phyloP scores from a whole-genome alignment of 805 yeast species.

The Starmera amethionina region DNA sequence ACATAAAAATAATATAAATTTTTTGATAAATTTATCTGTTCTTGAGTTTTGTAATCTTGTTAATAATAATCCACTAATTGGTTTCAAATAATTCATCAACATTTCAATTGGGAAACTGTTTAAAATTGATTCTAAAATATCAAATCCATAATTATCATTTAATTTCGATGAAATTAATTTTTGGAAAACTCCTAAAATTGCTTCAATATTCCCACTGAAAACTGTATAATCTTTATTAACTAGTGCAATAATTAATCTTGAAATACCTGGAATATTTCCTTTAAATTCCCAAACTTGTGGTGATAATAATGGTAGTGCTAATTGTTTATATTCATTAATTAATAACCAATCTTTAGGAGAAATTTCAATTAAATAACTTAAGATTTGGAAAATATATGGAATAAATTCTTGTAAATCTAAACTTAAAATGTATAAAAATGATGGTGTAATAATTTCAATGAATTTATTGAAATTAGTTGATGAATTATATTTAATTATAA shows the following conservation, averaged over 20 bases:
- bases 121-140: conserved; percentile 64
- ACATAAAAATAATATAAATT: conserved; percentile 56
- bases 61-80: conserved; percentile 66
- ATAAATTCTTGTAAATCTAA: conserved; percentile 89
- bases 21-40: conserved; percentile 72
- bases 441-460: conserved; percentile 48
- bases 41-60: conserved; percentile 73
- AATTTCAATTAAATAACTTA: conserved; percentile 65
- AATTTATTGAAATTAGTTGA: conserved; percentile 24
- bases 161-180: conserved; percentile 77
- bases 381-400: conserved; percentile 87
- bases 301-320: conserved; percentile 74
- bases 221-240: conserved; percentile 27
- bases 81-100: conserved; percentile 48
- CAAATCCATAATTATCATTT: conserved; percentile 79
- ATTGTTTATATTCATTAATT: conserved; percentile 54
- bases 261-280: conserved; percentile 91
- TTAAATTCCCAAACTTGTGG: conserved; percentile 91
- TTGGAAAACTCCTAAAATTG: conserved; percentile 94
- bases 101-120: conserved; percentile 39
- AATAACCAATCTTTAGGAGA: conserved; percentile 39
- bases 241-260: conserved; percentile 67
- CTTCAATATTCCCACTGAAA: conserved; percentile 42
- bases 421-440: conserved; percentile 55
- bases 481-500: conserved; percentile 46